Percentiles rank a stretch among this genome's conserved stretches.
Conservation (phyloP, 2,329 filamentous ascomycete genomes). For the Arthrobotrys sphaeroides region DNA sequence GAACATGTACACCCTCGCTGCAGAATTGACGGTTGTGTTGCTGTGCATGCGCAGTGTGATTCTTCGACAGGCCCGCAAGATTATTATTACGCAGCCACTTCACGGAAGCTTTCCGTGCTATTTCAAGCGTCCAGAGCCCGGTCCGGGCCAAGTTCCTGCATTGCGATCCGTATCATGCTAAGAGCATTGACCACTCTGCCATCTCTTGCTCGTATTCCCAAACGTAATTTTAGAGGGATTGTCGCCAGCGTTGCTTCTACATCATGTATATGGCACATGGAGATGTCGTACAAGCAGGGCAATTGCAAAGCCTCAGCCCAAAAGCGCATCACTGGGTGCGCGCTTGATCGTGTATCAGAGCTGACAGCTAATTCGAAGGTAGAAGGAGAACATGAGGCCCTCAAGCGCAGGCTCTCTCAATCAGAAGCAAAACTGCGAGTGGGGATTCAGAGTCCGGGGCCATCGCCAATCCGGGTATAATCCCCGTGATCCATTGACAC, state of each 20-base stretch:
- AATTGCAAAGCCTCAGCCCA: constrained; percentile 21
- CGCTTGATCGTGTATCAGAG: constrained; percentile 26
- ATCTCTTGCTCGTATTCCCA: constrained; percentile 19
- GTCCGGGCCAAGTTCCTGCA: constrained; percentile 11
- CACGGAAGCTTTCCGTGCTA: constrained; percentile 11
- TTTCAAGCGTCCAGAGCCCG: neutral
- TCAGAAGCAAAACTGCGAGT: constrained; percentile 19
- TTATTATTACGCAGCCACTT: constrained; percentile 35
- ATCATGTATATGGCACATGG: constrained; percentile 17
- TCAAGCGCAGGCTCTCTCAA: constrained; percentile 17
- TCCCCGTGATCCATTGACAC: constrained; percentile 8
- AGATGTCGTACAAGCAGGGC: constrained; percentile 17
- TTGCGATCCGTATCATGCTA: neutral
- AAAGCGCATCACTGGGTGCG: constrained; percentile 25
- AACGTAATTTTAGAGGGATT: constrained; percentile 42
- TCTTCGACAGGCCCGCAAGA: constrained; percentile 2
- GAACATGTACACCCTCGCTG: neutral
- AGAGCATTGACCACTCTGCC: constrained; percentile 34
- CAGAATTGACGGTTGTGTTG: constrained; percentile 17
- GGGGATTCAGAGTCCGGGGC: constrained; percentile 8
- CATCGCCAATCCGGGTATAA: constrained; percentile 19
- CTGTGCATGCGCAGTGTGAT: constrained; percentile 17
- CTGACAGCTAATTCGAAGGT: neutral
- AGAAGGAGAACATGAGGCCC: neutral
- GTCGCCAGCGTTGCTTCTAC: constrained; percentile 3